phyloP scores from a whole-genome alignment of 2,329 filamentous ascomycete species.

The Pseudocercospora eumusae region DNA sequence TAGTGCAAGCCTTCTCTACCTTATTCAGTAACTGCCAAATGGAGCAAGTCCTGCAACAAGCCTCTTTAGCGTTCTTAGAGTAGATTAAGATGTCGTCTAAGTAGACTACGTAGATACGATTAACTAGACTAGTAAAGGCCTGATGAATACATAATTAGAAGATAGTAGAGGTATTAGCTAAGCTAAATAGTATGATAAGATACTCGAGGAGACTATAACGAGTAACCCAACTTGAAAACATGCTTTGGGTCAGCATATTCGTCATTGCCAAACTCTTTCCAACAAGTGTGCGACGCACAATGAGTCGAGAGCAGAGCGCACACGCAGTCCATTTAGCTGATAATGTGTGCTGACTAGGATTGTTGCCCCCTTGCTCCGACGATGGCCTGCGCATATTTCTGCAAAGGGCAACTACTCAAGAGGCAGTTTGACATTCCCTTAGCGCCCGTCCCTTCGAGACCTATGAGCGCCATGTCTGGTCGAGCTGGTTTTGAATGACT shows the following conservation, averaged over 20 bases:
- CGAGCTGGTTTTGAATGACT: not conserved
- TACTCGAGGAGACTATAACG: too few species aligned
- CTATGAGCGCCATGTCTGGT: not conserved
- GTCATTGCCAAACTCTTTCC: not conserved
- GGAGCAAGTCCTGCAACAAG: not conserved
- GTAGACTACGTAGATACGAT: too few species aligned
- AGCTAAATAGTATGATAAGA: too few species aligned
- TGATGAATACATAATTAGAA: too few species aligned
- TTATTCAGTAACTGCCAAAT: not conserved
- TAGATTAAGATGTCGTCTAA: too few species aligned
- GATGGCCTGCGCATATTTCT: not conserved
- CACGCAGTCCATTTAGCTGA: not conserved
- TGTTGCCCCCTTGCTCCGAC: not conserved
- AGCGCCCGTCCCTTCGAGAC: not conserved
- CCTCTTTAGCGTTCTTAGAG: too few species aligned
- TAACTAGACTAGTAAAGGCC: too few species aligned
- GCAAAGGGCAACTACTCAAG: not conserved
- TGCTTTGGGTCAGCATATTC: not conserved
- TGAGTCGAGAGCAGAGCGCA: too few species aligned
- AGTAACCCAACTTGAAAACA: too few species aligned
- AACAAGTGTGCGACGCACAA: too few species aligned
- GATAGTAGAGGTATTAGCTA: too few species aligned
- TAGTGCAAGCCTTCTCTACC: not conserved
- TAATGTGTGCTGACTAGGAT: not conserved
- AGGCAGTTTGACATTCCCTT: not conserved